These are phyloP conservation scores for Trichomonascaceae sp. DNA, from an alignment of 1,139 yeast species.

Conservation along the genomic window DNA sequence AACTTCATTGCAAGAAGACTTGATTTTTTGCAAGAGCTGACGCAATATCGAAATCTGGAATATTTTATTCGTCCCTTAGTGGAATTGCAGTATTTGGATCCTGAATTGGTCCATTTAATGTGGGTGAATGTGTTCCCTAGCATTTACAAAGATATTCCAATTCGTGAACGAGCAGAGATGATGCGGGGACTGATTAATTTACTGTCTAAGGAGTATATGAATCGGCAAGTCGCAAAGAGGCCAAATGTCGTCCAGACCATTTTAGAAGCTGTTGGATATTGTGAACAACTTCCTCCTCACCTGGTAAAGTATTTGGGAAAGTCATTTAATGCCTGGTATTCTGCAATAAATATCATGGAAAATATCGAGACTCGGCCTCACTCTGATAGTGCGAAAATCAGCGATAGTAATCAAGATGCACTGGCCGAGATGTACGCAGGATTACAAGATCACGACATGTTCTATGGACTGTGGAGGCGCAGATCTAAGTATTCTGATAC, in stretches of 20 bases:
- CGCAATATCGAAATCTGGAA: constrained; percentile 47
- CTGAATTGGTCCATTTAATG: constrained; percentile 71
- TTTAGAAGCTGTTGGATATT: constrained; percentile 70
- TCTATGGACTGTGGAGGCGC: constrained; percentile 95
- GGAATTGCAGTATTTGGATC: constrained; percentile 77
- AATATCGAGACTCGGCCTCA: constrained; percentile 61
- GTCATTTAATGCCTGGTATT: constrained; percentile 88
- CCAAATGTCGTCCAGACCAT: constrained; percentile 86
- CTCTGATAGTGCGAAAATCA: constrained; percentile 64
- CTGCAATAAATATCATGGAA: constrained; percentile 77
- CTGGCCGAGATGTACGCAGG: constrained; percentile 82
- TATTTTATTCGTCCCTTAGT: constrained; percentile 49
- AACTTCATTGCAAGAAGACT: constrained; percentile 47
- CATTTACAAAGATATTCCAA: constrained; percentile 65
- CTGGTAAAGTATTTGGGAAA: constrained; percentile 82
- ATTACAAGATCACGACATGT: constrained; percentile 91
- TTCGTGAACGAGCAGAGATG: constrained; percentile 77
- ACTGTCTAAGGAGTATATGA: constrained; percentile 84
- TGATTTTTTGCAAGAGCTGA: constrained; percentile 44
- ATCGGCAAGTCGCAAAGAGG: constrained; percentile 76
- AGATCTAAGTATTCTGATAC: constrained; percentile 93
- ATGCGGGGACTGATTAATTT: constrained; percentile 71
- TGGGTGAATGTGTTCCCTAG: constrained; percentile 85
- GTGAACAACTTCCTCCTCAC: constrained; percentile 85
- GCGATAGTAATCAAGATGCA: constrained; percentile 88